Percentiles rank a stretch among this genome's conserved stretches.
phyloP scores from a whole-genome alignment of 2,329 filamentous ascomycete genomes.

The Microdochium paspali region DNA sequence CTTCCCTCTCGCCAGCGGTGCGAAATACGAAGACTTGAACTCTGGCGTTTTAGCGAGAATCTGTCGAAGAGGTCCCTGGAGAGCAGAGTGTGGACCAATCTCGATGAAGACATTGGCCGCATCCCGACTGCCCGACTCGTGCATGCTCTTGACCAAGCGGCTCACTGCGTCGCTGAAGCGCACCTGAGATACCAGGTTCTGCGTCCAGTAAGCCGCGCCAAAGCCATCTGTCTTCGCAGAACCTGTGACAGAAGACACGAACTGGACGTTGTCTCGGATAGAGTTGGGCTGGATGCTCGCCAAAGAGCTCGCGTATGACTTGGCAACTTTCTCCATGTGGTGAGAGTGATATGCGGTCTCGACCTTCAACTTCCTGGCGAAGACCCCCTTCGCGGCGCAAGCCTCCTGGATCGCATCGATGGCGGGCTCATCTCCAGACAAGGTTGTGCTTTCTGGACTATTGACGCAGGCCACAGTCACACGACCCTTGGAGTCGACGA shows the following conservation, averaged over 20 bases:
- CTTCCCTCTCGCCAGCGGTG: neutral
- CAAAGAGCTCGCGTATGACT: neutral
- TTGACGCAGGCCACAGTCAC: neutral
- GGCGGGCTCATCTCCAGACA: neutral
- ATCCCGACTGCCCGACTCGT: neutral
- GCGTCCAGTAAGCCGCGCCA: neutral
- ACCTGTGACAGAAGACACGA: neutral
- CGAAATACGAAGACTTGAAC: neutral
- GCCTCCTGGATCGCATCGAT: neutral
- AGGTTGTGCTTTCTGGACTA: neutral
- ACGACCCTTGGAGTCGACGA: neutral
- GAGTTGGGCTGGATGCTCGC: neutral
- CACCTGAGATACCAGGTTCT: neutral
- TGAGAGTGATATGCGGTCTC: neutral
- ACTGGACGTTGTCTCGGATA: neutral
- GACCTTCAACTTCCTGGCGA: neutral
- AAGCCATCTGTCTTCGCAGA: neutral
- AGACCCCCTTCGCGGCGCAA: neutral
- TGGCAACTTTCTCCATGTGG: neutral
- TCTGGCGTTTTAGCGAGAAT: neutral
- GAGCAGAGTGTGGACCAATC: constrained; percentile 26
- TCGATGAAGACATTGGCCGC: constrained; percentile 14
- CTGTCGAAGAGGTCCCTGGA: constrained; percentile 24
- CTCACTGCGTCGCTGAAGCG: neutral
- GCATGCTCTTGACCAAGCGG: neutral